Conservation (phyloP, 75 land plant genomes). For the Pinus albicaulis region DNA sequence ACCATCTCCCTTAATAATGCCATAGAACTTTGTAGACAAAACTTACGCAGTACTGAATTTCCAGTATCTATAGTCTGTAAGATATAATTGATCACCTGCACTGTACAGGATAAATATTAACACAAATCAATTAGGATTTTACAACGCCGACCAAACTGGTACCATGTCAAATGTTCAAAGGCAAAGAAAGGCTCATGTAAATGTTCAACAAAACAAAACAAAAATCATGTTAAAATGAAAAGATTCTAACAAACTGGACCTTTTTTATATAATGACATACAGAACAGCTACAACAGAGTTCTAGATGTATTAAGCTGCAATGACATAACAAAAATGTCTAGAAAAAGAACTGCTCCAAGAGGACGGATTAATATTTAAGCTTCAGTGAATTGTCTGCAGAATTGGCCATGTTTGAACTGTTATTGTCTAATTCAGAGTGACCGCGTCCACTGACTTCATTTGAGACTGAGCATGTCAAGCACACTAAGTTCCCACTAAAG, state of each 20-base stretch:
- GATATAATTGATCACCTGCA: conserved; percentile 73
- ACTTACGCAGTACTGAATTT: conserved; percentile 56
- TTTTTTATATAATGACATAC: not conserved
- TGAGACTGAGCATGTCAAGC: too few species aligned
- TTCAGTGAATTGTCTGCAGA: too few species aligned
- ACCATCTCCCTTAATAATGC: conserved; percentile 71
- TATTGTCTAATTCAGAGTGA: too few species aligned
- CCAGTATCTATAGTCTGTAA: conserved; percentile 76
- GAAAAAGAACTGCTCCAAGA: not conserved
- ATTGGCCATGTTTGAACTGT: too few species aligned
- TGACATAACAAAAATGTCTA: not conserved
- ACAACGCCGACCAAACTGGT: not conserved
- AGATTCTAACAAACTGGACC: not conserved
- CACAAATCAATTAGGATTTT: not conserved
- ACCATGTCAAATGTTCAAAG: not conserved
- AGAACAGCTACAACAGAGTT: not conserved
- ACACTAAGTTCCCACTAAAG: too few species aligned
- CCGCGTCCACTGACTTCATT: too few species aligned
- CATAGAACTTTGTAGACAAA: conserved; percentile 67
- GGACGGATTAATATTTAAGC: conserved; percentile 3
- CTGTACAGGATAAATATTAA: conserved; percentile 3
- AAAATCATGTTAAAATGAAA: not conserved
- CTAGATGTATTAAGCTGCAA: not conserved
- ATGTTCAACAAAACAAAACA: not conserved
- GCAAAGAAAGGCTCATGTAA: not conserved